A percentile compares a stretch with the other conserved stretches of the same genome.
Conservation (phyloP, 306 rosid species). For the Gynostemma pentaphyllum region DNA sequence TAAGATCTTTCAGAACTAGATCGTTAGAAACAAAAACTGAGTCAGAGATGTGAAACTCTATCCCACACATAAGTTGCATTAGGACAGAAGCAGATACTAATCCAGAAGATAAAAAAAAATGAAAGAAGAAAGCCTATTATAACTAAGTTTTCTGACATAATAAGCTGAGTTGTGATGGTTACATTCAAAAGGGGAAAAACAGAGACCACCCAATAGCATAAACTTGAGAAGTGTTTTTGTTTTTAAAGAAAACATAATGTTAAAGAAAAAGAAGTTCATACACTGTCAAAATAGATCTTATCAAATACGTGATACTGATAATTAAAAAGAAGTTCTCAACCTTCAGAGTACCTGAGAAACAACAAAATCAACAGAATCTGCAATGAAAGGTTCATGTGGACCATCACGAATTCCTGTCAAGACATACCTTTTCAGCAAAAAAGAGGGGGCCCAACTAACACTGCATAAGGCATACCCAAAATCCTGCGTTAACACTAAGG, state of each 20-base stretch:
- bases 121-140: neutral
- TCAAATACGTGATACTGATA: neutral
- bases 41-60: neutral
- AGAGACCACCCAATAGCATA: neutral
- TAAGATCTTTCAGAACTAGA: neutral
- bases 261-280: neutral
- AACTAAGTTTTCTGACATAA: neutral
- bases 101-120: neutral
- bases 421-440: conserved; percentile 91
- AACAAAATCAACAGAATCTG: conserved; percentile 96
- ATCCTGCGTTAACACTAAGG: conserved; percentile 21
- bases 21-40: neutral
- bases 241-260: no score
- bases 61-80: neutral
- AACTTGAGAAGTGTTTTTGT: no score
- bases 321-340: conserved; percentile 6
- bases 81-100: neutral
- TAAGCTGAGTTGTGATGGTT: neutral
- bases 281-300: neutral
- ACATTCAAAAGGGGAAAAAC: neutral
- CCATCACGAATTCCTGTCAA: conserved; percentile 97
- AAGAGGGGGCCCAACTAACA: conserved; percentile 95
- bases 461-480: conserved; percentile 42
- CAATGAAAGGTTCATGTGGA: conserved; percentile 97
- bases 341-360: conserved; percentile 78